Conservation (phyloP, 768 basidiomycete species). For the Roridomyces roridus region DNA sequence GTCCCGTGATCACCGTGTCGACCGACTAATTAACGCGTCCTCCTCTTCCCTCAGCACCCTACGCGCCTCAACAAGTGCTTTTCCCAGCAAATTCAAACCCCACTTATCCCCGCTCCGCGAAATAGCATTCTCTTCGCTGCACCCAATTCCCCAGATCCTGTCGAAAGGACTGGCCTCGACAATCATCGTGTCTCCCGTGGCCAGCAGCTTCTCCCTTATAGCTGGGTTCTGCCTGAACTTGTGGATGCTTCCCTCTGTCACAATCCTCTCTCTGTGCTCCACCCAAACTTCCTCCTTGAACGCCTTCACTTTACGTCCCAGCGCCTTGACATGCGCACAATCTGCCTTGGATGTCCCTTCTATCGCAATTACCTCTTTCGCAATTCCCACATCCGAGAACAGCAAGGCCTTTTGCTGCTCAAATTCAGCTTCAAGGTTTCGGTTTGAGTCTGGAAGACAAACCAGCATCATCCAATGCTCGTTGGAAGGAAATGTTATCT, state of each 20-base stretch:
- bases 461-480: conserved; percentile 75
- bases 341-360: conserved; percentile 35
- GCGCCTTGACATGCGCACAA: conserved; percentile 53
- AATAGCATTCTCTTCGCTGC: conserved; percentile 54
- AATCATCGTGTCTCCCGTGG: conserved; percentile 52
- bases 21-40: no score
- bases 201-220: conserved; percentile 46
- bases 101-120: conserved; percentile 43
- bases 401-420: conserved; percentile 56
- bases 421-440: neutral
- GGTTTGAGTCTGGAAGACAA: neutral
- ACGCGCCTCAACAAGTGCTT: conserved; percentile 50
- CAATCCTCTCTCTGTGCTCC: conserved; percentile 51
- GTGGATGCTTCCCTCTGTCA: conserved; percentile 56
- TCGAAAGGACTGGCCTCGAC: conserved; percentile 68
- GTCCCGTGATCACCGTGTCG: no score
- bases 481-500: conserved; percentile 48
- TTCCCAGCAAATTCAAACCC: conserved; percentile 65
- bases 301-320: conserved; percentile 55
- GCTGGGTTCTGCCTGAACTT: conserved; percentile 60
- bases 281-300: conserved; percentile 60
- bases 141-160: conserved; percentile 70
- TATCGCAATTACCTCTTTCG: conserved; percentile 47
- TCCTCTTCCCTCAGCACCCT: conserved; percentile 38
- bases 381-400: conserved; percentile 52